A percentile compares a stretch with the other conserved stretches of the same genome.
phyloP scores from a whole-genome alignment of 176 grass and related monocot species.

The Metroxylon sagu region DNA sequence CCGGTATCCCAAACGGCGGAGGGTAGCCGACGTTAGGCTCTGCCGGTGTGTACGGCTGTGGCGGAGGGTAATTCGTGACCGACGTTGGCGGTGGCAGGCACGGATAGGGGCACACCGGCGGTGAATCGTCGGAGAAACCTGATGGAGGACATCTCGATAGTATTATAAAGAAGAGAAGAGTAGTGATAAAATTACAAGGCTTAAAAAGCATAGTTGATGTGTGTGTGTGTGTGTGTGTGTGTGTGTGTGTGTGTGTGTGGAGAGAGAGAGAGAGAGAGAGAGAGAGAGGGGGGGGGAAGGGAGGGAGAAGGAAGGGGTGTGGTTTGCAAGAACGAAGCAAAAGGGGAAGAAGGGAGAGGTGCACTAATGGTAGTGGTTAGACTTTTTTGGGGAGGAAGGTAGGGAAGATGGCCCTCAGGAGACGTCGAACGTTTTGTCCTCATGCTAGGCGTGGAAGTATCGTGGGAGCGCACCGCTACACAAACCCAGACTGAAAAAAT shows the following conservation, averaged over 20 bases:
- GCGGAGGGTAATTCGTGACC: conserved; percentile 23
- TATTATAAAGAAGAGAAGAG: conserved; percentile 7
- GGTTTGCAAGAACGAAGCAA: too few species aligned
- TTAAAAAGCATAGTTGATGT: conserved; percentile 2
- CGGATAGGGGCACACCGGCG: conserved; percentile 24
- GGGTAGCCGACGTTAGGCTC: conserved; percentile 1
- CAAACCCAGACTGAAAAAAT: too few species aligned
- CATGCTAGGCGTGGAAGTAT: too few species aligned
- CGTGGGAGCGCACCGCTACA: too few species aligned
- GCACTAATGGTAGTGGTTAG: too few species aligned
- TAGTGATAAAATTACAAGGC: not conserved
- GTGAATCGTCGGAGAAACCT: conserved; percentile 8
- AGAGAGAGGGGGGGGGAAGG: not conserved
- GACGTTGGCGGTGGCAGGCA: conserved; percentile 21
- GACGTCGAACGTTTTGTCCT: too few species aligned
- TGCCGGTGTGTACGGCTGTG: conserved; percentile 20
- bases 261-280: not conserved
- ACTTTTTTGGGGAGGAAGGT: not conserved
- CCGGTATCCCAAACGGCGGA: conserved; percentile 38
- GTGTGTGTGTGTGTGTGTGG: not conserved
- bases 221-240: not conserved
- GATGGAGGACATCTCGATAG: not conserved
- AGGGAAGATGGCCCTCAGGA: too few species aligned
- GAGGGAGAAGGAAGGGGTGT: too few species aligned
- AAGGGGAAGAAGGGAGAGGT: too few species aligned